Evolutionary conservation across 2,329 filamentous ascomycete species (phyloP).

Genomic region (Dryadomyces quercivorus): DNA sequence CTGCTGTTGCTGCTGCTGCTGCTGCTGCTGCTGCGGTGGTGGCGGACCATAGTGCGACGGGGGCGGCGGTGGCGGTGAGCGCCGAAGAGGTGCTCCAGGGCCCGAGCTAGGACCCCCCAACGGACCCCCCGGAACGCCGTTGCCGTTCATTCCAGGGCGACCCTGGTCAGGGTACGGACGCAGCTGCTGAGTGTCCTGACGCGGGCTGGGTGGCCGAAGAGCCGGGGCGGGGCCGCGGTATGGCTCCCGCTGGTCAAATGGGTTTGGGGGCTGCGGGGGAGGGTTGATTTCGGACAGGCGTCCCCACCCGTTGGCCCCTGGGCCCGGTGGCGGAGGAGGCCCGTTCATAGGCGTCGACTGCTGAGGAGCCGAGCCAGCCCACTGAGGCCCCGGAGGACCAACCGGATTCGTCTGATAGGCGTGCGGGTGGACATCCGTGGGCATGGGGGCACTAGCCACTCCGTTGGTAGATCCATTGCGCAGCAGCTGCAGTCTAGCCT

Average conservation of each 20-base stretch:
- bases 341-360: slow-evolving; percentile 26
- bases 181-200: slow-evolving; percentile 57
- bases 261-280: slow-evolving; percentile 64
- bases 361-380: slow-evolving; percentile 59
- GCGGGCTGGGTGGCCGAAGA: slow-evolving; percentile 63
- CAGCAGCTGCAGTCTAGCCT: slow-evolving; percentile 80
- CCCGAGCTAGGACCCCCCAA: slow-evolving; percentile 52
- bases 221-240: slow-evolving; percentile 49
- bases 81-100: slow-evolving; percentile 31
- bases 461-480: slow-evolving; percentile 68
- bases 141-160: slow-evolving; percentile 26
- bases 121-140: slow-evolving; percentile 22
- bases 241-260: slow-evolving; percentile 66
- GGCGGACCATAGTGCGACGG: slow-evolving; percentile 41
- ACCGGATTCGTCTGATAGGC: slow-evolving; percentile 81
- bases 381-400: slow-evolving; percentile 76
- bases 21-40: slow-evolving; percentile 31
- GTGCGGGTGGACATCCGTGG: slow-evolving; percentile 91
- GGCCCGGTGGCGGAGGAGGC: slow-evolving; percentile 47
- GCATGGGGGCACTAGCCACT: slow-evolving; percentile 66
- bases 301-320: slow-evolving; percentile 43
- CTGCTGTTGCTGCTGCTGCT: slow-evolving; percentile 29
- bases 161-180: slow-evolving; percentile 57
- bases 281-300: slow-evolving; percentile 70
- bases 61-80: slow-evolving; percentile 41